phyloP scores from a whole-genome alignment of 208 protist genomes.

The Leptomonas seymouri region DNA sequence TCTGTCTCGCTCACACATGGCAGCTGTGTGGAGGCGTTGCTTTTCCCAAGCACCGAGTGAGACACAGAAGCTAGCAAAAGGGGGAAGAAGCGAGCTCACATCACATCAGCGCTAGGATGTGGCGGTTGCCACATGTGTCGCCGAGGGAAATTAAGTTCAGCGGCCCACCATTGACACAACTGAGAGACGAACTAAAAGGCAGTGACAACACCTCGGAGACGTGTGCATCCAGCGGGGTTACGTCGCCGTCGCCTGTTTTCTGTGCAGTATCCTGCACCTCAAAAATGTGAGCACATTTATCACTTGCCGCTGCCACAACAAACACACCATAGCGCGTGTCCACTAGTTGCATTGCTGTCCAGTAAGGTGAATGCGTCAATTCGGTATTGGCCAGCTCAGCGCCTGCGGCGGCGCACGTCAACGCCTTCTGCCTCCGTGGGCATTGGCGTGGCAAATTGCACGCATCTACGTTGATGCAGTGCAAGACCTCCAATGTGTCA shows the following conservation, averaged over 20 bases:
- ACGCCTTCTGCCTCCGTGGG: neutral
- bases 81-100: neutral
- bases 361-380: slow-evolving; percentile 6
- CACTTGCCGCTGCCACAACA: slow-evolving; percentile 20
- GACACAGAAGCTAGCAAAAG: slow-evolving; percentile 1
- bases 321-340: slow-evolving; percentile 12
- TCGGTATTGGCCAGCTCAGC: neutral
- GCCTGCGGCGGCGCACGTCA: neutral
- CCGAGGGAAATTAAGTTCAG: slow-evolving; percentile 17
- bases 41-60: neutral
- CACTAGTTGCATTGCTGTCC: slow-evolving; percentile 19
- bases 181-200: slow-evolving; percentile 11
- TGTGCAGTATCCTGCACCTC: neutral
- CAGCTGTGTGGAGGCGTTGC: too few relatives aligned
- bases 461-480: slow-evolving; percentile 13
- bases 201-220: slow-evolving; percentile 16
- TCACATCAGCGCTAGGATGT: slow-evolving; percentile 20
- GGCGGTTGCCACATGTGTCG: slow-evolving; percentile 34
- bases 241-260: neutral
- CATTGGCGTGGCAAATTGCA: neutral
- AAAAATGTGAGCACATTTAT: slow-evolving; percentile 19
- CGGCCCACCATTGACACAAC: slow-evolving; percentile 8
- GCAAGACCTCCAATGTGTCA: slow-evolving; percentile 10
- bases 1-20: too few relatives aligned
- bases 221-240: neutral